A percentile compares a stretch with the other conserved stretches of the same genome.
Evolutionary conservation across 257 asterid species (phyloP).

Genomic region (Scutellaria galericulata): DNA sequence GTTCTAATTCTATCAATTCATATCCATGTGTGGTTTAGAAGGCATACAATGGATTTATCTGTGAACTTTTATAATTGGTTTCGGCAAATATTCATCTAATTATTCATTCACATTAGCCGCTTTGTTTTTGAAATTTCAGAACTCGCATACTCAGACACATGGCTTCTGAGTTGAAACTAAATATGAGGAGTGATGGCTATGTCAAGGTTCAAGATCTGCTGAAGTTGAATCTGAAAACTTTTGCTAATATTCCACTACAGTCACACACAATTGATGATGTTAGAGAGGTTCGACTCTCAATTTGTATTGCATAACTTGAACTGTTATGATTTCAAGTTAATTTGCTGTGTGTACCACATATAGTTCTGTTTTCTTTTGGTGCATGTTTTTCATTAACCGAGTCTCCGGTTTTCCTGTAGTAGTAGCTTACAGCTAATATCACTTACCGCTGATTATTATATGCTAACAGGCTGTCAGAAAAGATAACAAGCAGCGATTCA

Average conservation of each 20-base stretch:
- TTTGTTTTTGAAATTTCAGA: slow-evolving; percentile 46
- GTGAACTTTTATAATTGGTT: neutral
- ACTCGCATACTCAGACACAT: slow-evolving; percentile 86
- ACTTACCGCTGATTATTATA: slow-evolving; percentile 7
- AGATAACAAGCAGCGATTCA: slow-evolving; percentile 90
- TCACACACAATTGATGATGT: slow-evolving; percentile 80
- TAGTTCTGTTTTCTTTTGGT: neutral
- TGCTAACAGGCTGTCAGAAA: slow-evolving; percentile 68
- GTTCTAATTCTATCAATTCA: neutral
- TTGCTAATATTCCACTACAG: slow-evolving; percentile 63
- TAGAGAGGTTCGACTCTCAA: slow-evolving; percentile 63
- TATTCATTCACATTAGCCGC: neutral
- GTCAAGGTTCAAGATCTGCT: slow-evolving; percentile 83
- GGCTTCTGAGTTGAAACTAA: slow-evolving; percentile 84
- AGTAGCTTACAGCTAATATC: neutral
- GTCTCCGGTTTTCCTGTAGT: neutral
- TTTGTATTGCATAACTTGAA: slow-evolving; percentile 22
- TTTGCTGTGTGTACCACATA: neutral
- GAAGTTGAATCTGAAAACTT: slow-evolving; percentile 75
- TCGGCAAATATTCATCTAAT: neutral
- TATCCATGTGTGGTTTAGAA: slow-evolving; percentile 4
- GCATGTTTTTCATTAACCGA: slow-evolving; percentile 4
- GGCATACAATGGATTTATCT: neutral
- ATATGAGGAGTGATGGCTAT: slow-evolving; percentile 89
- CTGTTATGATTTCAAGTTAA: neutral